Base-by-base conservation (phyloP, 176 grass and related monocot genomes). In the Chloris gayana region DNA sequence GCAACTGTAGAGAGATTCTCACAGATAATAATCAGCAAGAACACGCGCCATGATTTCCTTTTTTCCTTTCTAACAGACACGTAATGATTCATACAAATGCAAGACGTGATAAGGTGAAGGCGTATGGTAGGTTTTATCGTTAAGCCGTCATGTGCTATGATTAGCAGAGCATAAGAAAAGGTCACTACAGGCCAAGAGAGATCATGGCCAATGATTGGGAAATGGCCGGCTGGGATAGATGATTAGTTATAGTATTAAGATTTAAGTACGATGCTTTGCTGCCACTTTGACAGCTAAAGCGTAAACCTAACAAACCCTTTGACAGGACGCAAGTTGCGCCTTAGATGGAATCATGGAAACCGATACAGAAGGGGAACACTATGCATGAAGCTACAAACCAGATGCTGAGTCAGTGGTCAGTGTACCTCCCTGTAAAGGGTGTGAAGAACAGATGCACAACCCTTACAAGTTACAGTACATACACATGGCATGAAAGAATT, bases 111-210 rank as follows among this genome's bases (percentile, higher is more conserved):
- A 60, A 59, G 72, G 47, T 67, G 72, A 77, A 18, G 18, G 54
- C 24, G 87, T 56, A 69, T 29, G 71, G 60, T 81, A 81, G 57
- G 72, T 81, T 89, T 81, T 77, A 65, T 89, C 33, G 87, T 89
- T 85, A 86, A 82, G 67, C 17, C 85, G 68, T 70, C 83, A 89
- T 89, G 79, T 86, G 83, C 74, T 50, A 86, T 89, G 73, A 82
- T 89, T 78, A 82, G 59, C 44, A 25, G 35, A 31, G 50, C 74
- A 74, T 78, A 78, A 89, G 73, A 86, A 80, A 82, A 79, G 15
- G 65, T 68, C 49, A 59, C 83, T 78, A 82, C 67, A 77, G 78
- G 68, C 83, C 88, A 86, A 78, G 42, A n/a, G 39, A 86, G 85
- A 89, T 82, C 83, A 82, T 86, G 61, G 3, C 74, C 59, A 78